Conservation (phyloP, 2,329 filamentous ascomycete species). For the Microsporum audouinii region DNA sequence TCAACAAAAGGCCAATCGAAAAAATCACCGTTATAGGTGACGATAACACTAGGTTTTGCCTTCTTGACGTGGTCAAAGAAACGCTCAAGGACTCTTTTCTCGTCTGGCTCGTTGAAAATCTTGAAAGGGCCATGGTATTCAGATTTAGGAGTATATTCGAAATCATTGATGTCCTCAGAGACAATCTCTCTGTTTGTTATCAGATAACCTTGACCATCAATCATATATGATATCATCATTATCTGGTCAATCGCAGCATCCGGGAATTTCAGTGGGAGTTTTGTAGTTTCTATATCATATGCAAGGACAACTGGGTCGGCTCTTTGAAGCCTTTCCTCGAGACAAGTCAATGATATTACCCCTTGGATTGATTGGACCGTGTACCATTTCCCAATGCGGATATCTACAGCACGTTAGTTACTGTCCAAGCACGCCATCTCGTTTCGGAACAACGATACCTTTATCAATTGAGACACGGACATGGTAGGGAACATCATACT, state of each 20-base stretch:
- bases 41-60: conserved; percentile 86
- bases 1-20: conserved; percentile 99
- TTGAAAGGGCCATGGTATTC: conserved; percentile 93
- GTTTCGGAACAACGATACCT: conserved; percentile 37
- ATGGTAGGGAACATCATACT: conserved; percentile 98
- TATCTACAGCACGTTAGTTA: conserved; percentile 48
- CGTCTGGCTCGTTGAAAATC: conserved; percentile 96
- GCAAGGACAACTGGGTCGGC: conserved; percentile 97
- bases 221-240: conserved; percentile 99
- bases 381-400: conserved; percentile 95
- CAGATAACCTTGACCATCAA: conserved; percentile 92
- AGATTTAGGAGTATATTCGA: conserved; percentile 94
- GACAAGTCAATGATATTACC: conserved; percentile 65
- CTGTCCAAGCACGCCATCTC: background rate
- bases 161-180: conserved; percentile 92
- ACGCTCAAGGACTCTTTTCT: conserved; percentile 73
- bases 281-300: conserved; percentile 98
- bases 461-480: conserved; percentile 96
- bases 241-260: conserved; percentile 90
- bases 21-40: conserved; percentile 99
- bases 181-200: conserved; percentile 98
- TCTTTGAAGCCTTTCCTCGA: conserved; percentile 77
- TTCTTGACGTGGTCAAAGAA: conserved; percentile 97
- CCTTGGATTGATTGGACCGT: conserved; percentile 90
- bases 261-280: conserved; percentile 90